Percentiles rank a stretch among this genome's conserved stretches.
phyloP scores from a whole-genome alignment of 2,329 filamentous ascomycete species.

The Neopestalotiopsis clavispora region DNA sequence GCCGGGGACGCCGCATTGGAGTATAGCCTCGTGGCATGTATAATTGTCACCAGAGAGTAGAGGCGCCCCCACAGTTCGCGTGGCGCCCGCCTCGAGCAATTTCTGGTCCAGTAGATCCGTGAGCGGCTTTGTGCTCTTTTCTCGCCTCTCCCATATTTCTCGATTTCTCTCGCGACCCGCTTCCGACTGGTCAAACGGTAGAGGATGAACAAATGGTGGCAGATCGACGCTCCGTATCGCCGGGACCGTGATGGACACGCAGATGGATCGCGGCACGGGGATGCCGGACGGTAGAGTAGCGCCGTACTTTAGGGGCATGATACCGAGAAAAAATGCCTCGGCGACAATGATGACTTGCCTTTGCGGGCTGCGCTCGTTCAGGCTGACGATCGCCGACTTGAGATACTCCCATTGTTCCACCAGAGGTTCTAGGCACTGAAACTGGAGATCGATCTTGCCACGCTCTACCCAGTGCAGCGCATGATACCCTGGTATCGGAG shows the following conservation, averaged over 20 bases:
- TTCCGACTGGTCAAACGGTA: slow-evolving; percentile 35
- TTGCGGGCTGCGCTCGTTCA: slow-evolving; percentile 27
- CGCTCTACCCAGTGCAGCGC: slow-evolving; percentile 33
- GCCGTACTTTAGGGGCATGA: slow-evolving; percentile 38
- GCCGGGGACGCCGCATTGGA: slow-evolving; percentile 42
- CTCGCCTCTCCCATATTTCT: slow-evolving; percentile 37
- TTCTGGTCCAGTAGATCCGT: slow-evolving; percentile 32
- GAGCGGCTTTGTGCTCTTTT: slow-evolving; percentile 26
- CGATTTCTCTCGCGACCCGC: slow-evolving; percentile 30
- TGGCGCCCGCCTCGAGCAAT: slow-evolving; percentile 35
- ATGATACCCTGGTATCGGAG: slow-evolving; percentile 29
- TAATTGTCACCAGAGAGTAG: slow-evolving; percentile 42
- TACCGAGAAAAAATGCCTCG: slow-evolving; percentile 41
- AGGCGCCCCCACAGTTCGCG: slow-evolving; percentile 21
- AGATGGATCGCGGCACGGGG: slow-evolving; percentile 30
- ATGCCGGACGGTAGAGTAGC: slow-evolving; percentile 31
- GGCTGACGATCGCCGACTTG: slow-evolving; percentile 28
- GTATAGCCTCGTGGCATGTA: slow-evolving; percentile 37
- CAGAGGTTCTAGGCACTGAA: slow-evolving; percentile 38
- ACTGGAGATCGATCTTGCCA: slow-evolving; percentile 36
- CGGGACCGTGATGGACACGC: slow-evolving; percentile 43
- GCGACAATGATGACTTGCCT: slow-evolving; percentile 32
- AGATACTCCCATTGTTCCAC: slow-evolving; percentile 40
- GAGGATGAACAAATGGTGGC: slow-evolving; percentile 37
- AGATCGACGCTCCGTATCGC: slow-evolving; percentile 40